Base-by-base conservation (phyloP, 768 basidiomycete species). In the Hydnomerulius pinastri region DNA sequence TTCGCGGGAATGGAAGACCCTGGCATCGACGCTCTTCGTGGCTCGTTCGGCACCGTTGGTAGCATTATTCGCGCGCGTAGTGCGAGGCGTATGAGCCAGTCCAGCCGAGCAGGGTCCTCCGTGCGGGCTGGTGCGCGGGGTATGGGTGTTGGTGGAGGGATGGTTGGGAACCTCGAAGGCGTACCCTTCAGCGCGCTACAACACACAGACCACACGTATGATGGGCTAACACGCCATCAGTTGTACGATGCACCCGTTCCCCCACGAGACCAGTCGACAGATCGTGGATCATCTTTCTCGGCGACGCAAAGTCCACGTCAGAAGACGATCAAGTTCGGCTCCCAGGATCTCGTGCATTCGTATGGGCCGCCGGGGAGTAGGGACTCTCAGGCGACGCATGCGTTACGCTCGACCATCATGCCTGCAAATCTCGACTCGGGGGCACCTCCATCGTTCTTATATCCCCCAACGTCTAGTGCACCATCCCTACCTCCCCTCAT, bases 161-260 rank as follows among this genome's bases (percentile, higher is more conserved):
- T 66, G 60, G 57, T 64, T 32, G 64, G 64, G 6, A 67, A 58
- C 20, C 53, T 42, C 51, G 54, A 68, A 11, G 52, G 51, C 27
- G 46, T 60, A 49, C 48, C 60, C 39, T 57, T 62, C 54, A 41
- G 65, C 44, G 29, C 59, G 18, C 29, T 63, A 41, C 57, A 68
- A 55, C 56, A 61, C 32, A 48, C 56, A 4, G 75, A 76, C 38
- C 61, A 66, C n/a, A 11, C n/a, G 50, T 81, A 46, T 67, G 64
- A 71, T 6, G 82, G 83, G 28, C 61, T 95, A 58, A 78, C 82
- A 55, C 77, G 94, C 18, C 92, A 92, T 62, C 87, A 94, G 57
- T 76, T 98, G 6, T 94, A 92, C 63, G 95, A 98, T 64, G 81
- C 86, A 10, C 95, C 95, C 3, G 80, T 97, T 62, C 87, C 89